Base-by-base conservation (phyloP, 2,329 filamentous ascomycete genomes). In the Colletotrichum eleusines region DNA sequence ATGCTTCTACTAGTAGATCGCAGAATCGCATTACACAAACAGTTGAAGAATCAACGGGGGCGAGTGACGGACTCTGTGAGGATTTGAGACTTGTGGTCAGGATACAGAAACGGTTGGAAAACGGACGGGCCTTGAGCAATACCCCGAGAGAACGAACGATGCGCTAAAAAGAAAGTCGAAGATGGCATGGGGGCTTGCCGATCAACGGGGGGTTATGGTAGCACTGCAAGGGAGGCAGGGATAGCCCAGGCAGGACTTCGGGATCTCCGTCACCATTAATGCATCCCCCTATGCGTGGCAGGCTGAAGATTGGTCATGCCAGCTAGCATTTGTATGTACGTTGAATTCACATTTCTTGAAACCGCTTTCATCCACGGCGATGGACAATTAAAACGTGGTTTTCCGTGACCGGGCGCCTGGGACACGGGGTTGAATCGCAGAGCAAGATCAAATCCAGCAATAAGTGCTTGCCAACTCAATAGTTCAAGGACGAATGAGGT, bases 91-190 rank as follows among this genome's bases (percentile, higher is more conserved):
- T 31, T 53, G 2, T 31, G 3, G 14, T 4, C 7, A 87, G 86
- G 1, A 86, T 84, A 66, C 87, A 33, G 28, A 6, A 54, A 26
- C 14, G 12, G 11, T 14, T 16, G 31, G 31, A 33, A n/a, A 11
- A 28, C 9, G 26, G 50, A 12, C 28, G 9, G 50, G 11, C 28
- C 18, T 33, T 9, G 8, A 28, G 28, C 4, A 31, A 20, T 8
- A 53, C 7, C 18, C 50, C 26, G 50, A 51, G 26, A 31, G 8
- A n/a, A 63, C 61, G 51, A 63, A 35, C 20, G 42, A 58, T 44
- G 18, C 28, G 26, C 26, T 35, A 53, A 58, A 23, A 63, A 57
- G 40, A 61, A 58, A 44, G 42, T 48, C 62, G 31, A 33, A 60
- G 0, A 31, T 61, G 63, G 42, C 35, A 26, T 48, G 54, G 1